A percentile compares a stretch with the other conserved stretches of the same genome.
Evolutionary conservation across 148 eudicot species (phyloP).

Genomic region (Tetragonia tetragonoides): DNA sequence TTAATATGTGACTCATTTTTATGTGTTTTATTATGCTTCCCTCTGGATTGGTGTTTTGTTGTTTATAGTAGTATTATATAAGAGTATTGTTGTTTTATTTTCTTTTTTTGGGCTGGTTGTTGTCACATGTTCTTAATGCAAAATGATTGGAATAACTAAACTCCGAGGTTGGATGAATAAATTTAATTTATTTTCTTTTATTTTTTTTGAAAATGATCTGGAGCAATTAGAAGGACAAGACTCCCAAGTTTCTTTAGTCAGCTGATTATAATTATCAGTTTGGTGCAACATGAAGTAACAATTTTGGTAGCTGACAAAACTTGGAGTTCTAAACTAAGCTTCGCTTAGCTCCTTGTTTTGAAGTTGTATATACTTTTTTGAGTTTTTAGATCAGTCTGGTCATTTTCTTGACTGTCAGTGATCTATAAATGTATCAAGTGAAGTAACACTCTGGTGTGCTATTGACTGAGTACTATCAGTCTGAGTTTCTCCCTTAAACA

Average conservation of each 20-base stretch:
- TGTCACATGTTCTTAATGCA: conserved; percentile 12
- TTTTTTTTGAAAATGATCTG: neutral
- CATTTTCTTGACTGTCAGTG: no score
- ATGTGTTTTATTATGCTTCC: neutral
- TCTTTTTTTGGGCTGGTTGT: neutral
- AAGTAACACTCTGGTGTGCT: no score
- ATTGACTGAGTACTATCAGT: no score
- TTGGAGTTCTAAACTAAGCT: neutral
- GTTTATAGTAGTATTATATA: neutral
- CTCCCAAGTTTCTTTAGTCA: neutral
- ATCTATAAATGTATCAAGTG: no score
- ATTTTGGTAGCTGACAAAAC: neutral
- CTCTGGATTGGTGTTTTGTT: neutral
- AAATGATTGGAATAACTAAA: conserved; percentile 5
- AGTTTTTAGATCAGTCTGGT: neutral
- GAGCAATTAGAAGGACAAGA: neutral
- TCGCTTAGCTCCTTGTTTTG: neutral
- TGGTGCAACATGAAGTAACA: neutral
- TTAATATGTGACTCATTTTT: neutral
- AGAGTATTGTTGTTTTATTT: neutral
- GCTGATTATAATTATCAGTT: neutral
- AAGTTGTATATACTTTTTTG: neutral
- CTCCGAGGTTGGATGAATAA: neutral
- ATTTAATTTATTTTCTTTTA: neutral
- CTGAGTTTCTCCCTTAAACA: no score